phyloP scores from a whole-genome alignment of 2,329 filamentous ascomycete species.

The Penicillium vulpinum region DNA sequence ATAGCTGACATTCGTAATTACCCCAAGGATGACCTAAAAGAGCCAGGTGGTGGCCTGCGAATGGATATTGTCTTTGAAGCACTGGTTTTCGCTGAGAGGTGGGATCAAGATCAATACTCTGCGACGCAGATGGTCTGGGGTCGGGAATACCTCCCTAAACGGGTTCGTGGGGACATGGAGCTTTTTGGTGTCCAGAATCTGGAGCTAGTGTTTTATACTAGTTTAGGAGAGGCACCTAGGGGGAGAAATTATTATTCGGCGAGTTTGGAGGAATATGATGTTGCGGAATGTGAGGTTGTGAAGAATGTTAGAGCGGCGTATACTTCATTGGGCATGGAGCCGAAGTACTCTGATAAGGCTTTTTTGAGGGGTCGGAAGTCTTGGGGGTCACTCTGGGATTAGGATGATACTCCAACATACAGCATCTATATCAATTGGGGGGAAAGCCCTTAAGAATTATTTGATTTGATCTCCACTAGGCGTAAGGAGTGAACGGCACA shows the following conservation, averaged over 20 bases:
- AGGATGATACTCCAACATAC: not conserved
- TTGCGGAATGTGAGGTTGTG: not conserved
- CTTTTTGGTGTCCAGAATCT: not conserved
- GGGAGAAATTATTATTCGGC: not conserved
- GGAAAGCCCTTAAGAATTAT: not conserved
- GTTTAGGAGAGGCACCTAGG: not conserved
- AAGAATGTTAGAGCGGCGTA: not conserved
- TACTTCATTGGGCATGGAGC: not conserved
- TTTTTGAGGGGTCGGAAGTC: not conserved
- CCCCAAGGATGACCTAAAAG: not conserved
- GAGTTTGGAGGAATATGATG: not conserved
- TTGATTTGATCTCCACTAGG: constrained; percentile 7
- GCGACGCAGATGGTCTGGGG: not conserved
- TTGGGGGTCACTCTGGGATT: constrained; percentile 4
- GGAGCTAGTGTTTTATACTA: not conserved
- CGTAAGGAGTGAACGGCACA: constrained; percentile 14
- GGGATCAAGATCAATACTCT: not conserved
- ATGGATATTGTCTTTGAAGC: constrained; percentile 3
- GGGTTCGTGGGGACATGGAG: not conserved
- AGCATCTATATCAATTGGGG: not conserved
- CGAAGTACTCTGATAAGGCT: not conserved
- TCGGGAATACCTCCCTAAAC: not conserved
- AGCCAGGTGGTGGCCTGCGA: not conserved
- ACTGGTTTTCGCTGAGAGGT: not conserved
- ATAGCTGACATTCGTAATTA: not conserved